Evolutionary conservation across 2,329 filamentous ascomycete species (phyloP), one percentile per base, ranked within the genome.

Genomic region (Cyphellophora europaea): DNA sequence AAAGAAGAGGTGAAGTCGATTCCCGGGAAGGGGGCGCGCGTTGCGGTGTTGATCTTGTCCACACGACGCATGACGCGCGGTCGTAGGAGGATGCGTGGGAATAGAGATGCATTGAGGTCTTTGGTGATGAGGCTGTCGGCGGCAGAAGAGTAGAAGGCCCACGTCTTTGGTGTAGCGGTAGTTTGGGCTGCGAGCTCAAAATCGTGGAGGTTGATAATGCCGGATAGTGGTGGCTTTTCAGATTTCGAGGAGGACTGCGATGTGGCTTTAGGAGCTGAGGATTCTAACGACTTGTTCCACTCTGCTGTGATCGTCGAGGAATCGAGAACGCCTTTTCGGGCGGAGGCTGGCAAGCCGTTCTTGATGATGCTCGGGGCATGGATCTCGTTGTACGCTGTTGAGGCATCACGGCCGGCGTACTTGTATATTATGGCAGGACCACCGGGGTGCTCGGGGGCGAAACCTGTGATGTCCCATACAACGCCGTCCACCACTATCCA

Each of bases 401-500:
- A 71, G 3, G 69, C 71, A 54, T 75, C 71, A 16, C 59, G 60
- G 29, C 71, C 72, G 19, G 71, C 71, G 48, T 71, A 62, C 32
- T 61, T 45, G 38, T 45, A 40, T 14, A 50, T 50, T 29, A 50
- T 50, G 5, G 33, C 65, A 31, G 72, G 58, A 14, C 75, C 75
- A 18, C 76, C 74, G 4, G 75, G 74, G 53, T 79, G 75, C 40
- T 75, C 64, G n/a, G 70, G 69, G 6, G 75, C 64, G 52, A 84
- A 83, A 11, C 73, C 66, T 15, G 74, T 78, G 29, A 84, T 58
- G 53, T 84, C 75, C 61, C 77, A 82, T 17, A 83, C 76, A 48
- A 72, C 69, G 30, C 71, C 70, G 53, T 82, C 71, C 14, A 84
- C 69, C 12, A 81, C 77, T 39, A 83, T 71, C 80, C 80, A 85